A percentile compares a stretch with the other conserved stretches of the same genome.
phyloP scores from a whole-genome alignment of 768 basidiomycete genomes.

The Lactarius pseudohatsudake region DNA sequence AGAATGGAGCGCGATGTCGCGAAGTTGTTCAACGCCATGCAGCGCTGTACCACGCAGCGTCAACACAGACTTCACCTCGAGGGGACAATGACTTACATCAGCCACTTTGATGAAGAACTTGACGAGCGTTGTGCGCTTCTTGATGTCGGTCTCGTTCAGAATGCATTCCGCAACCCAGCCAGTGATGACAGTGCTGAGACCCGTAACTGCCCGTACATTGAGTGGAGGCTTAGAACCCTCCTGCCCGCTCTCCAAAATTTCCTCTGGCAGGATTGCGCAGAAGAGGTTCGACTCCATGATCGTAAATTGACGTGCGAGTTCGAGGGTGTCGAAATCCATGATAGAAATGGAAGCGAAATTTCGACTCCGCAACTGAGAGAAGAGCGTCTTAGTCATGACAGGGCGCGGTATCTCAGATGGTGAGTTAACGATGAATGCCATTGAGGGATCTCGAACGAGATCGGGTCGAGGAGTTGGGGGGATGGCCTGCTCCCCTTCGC shows the following conservation, averaged over 20 bases:
- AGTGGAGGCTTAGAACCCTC: constrained; percentile 60
- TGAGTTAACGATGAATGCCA: constrained; percentile 50
- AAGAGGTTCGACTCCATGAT: constrained; percentile 91
- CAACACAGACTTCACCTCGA: constrained; percentile 7
- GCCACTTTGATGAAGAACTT: constrained; percentile 95
- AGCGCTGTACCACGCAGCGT: constrained; percentile 58
- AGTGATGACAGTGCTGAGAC: constrained; percentile 88
- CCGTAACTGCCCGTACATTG: constrained; percentile 81
- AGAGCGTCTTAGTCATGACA: constrained; percentile 76
- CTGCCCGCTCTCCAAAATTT: constrained; percentile 82
- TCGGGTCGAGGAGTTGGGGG: constrained; percentile 59
- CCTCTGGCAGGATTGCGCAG: constrained; percentile 82
- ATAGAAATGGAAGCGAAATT: constrained; percentile 62
- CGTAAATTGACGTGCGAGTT: constrained; percentile 91
- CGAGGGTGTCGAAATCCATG: constrained; percentile 91
- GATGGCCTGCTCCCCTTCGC: constrained; percentile 39
- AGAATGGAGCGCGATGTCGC: constrained; percentile 91
- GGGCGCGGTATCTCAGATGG: constrained; percentile 81
- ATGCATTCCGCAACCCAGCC: constrained; percentile 97
- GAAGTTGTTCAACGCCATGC: constrained; percentile 80
- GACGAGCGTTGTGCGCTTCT: constrained; percentile 72
- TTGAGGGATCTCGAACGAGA: constrained; percentile 70
- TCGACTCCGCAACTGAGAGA: constrained; percentile 64
- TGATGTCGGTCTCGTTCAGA: constrained; percentile 84
- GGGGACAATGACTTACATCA: constrained; percentile 56